These are phyloP conservation scores for Diaporthe citriasiana DNA, from an alignment of 2,329 filamentous ascomycete genomes.

Conservation along the genomic window DNA sequence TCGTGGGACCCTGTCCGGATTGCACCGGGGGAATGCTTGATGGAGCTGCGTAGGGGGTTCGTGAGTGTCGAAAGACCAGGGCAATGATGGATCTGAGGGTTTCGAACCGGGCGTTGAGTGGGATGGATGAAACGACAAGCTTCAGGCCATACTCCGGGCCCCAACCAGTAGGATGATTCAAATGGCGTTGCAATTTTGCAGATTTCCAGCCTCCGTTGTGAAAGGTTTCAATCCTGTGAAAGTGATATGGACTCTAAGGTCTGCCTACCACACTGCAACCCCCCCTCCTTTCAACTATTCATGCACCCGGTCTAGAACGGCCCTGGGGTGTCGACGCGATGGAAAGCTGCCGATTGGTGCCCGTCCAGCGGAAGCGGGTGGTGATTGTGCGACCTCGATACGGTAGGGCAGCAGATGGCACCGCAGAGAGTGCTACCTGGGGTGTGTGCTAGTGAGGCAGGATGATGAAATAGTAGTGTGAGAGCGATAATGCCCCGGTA, in stretches of 20 bases:
- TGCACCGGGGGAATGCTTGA: background rate
- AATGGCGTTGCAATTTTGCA: background rate
- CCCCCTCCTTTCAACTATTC: no score
- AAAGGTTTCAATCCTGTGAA: background rate
- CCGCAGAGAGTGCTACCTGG: conserved; percentile 5
- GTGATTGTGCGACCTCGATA: conserved; percentile 11
- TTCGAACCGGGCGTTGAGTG: background rate
- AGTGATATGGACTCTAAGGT: background rate
- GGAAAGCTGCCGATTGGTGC: conserved; percentile 15
- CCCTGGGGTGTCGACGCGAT: no score
- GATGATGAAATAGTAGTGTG: conserved; percentile 31
- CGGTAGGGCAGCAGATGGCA: conserved; percentile 18
- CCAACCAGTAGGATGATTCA: background rate
- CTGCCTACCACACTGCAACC: background rate
- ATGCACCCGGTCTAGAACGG: background rate
- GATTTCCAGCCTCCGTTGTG: no score
- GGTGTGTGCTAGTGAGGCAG: conserved; percentile 22
- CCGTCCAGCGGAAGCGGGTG: conserved; percentile 1
- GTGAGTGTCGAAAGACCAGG: background rate
- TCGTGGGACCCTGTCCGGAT: conserved; percentile 4
- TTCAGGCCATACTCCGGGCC: background rate
- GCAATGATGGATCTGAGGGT: background rate
- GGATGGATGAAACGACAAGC: no score
- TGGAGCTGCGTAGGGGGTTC: no score
- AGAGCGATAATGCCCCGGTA: conserved; percentile 20